These are phyloP conservation scores for Naganishia sp. DNA, from an alignment of 1,284 basidiomycete genomes.

Conservation along the genomic window DNA sequence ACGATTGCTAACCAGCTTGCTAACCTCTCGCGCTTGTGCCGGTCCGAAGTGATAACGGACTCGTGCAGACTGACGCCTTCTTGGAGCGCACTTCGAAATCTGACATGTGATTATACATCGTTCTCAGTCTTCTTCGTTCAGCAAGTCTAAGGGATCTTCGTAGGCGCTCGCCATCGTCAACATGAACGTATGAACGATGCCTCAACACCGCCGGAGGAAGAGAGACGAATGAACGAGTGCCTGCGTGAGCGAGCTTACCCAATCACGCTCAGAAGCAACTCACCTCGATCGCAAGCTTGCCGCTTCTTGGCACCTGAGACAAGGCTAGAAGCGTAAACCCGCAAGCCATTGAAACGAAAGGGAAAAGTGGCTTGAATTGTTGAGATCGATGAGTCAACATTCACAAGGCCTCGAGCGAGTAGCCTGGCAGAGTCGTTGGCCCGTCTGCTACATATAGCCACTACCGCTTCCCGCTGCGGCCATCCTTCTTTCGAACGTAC, in stretches of 20 bases:
- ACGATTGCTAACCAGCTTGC: too few species aligned
- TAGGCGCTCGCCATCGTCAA: too few species aligned
- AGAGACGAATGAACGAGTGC: too few species aligned
- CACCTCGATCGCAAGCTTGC: neutral
- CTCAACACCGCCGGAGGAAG: too few species aligned
- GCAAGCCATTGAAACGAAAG: neutral
- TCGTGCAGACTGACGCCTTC: too few species aligned
- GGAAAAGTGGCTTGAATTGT: conserved; percentile 14
- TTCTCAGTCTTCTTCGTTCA: too few species aligned
- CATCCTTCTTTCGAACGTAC: neutral
- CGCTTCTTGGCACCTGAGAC: neutral
- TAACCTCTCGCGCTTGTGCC: too few species aligned
- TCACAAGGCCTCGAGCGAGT: conserved; percentile 1
- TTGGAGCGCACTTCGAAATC: too few species aligned
- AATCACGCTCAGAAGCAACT: conserved; percentile 1
- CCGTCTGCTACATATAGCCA: conserved; percentile 11
- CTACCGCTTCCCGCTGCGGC: neutral
- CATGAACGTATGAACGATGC: too few species aligned
- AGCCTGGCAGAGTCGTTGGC: neutral
- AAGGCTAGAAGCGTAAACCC: neutral
- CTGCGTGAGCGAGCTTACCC: conserved; percentile 6
- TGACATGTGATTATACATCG: too few species aligned
- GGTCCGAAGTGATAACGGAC: too few species aligned
- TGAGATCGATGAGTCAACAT: conserved; percentile 17
- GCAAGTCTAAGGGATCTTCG: too few species aligned